A percentile compares a stretch with the other conserved stretches of the same genome.
These are phyloP conservation scores for Penicillium verhagenii DNA, from an alignment of 495 filamentous ascomycete genomes.

Conservation along the genomic window DNA sequence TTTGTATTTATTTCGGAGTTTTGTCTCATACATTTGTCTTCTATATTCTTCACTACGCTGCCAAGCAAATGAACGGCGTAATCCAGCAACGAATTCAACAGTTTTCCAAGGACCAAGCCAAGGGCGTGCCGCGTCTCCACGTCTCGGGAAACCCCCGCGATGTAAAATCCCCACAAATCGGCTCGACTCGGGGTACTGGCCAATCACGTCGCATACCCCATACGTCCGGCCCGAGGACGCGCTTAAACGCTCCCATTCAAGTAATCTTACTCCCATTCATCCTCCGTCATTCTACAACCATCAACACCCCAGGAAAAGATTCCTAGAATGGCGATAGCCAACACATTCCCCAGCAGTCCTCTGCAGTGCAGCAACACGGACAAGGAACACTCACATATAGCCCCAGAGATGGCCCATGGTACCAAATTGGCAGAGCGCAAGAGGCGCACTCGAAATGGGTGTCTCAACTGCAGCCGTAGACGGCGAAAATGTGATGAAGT, in stretches of 20 bases:
- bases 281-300: slow-evolving; percentile 2
- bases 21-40: neutral
- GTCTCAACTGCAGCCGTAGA: slow-evolving; percentile 34
- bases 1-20: neutral
- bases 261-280: slow-evolving; percentile 17
- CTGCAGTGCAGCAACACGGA: neutral
- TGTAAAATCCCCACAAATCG: slow-evolving; percentile 3
- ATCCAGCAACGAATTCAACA: neutral
- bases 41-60: neutral
- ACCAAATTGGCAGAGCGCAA: slow-evolving; percentile 13
- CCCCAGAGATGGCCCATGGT: slow-evolving; percentile 5
- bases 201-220: slow-evolving; percentile 1
- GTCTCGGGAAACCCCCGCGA: slow-evolving; percentile 12
- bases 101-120: no score
- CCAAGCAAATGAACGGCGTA: neutral
- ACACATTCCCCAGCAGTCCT: neutral
- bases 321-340: slow-evolving; percentile 1
- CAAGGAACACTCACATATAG: neutral
- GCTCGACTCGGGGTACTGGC: slow-evolving; percentile 4
- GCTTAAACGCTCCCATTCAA: slow-evolving; percentile 21
- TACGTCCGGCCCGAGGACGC: slow-evolving; percentile 4
- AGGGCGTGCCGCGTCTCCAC: neutral
- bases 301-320: slow-evolving; percentile 2
- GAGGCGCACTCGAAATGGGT: slow-evolving; percentile 34
- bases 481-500: slow-evolving; percentile 35